These are phyloP conservation scores for Aspergillus baeticus DNA, from an alignment of 495 filamentous ascomycete species.

Conservation along the genomic window DNA sequence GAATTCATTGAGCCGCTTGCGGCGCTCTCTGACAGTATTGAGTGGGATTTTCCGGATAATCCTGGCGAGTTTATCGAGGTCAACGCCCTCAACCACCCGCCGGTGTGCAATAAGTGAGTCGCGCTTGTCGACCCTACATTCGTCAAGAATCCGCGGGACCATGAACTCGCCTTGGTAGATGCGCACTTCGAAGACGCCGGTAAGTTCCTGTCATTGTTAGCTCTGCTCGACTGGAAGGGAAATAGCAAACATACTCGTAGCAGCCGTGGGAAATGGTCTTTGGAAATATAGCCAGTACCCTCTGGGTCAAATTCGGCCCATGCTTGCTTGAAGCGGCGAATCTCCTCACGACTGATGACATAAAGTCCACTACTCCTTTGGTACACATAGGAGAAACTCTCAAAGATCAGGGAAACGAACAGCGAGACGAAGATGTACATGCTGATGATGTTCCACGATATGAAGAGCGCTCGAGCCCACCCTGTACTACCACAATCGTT, in stretches of 20 bases:
- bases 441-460: conserved; percentile 97
- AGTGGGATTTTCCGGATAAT: conserved; percentile 77
- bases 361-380: conserved; percentile 81
- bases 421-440: conserved; percentile 99
- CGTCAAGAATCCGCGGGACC: conserved; percentile 76
- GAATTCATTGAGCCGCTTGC: conserved; percentile 82
- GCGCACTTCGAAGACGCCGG: conserved; percentile 95
- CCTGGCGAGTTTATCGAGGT: conserved; percentile 71
- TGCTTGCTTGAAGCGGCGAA: conserved; percentile 95
- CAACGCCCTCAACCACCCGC: conserved; percentile 66
- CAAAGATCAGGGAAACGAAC: conserved; percentile 98
- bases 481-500: conserved; percentile 88
- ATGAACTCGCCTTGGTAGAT: conserved; percentile 91
- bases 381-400: conserved; percentile 99
- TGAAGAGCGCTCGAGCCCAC: conserved; percentile 87
- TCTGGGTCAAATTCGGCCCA: conserved; percentile 94
- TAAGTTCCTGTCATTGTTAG: conserved; percentile 61
- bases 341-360: conserved; percentile 83
- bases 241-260: conserved; percentile 60
- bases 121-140: conserved; percentile 61
- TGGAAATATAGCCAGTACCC: conserved; percentile 87
- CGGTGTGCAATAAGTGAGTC: conserved; percentile 40
- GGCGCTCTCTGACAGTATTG: conserved; percentile 64
- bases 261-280: conserved; percentile 86
- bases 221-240: background rate